Evolutionary conservation across 2,329 filamentous ascomycete species (phyloP), one percentile per base, ranked within the genome.

Genomic region (Pseudogymnoascus sp.): DNA sequence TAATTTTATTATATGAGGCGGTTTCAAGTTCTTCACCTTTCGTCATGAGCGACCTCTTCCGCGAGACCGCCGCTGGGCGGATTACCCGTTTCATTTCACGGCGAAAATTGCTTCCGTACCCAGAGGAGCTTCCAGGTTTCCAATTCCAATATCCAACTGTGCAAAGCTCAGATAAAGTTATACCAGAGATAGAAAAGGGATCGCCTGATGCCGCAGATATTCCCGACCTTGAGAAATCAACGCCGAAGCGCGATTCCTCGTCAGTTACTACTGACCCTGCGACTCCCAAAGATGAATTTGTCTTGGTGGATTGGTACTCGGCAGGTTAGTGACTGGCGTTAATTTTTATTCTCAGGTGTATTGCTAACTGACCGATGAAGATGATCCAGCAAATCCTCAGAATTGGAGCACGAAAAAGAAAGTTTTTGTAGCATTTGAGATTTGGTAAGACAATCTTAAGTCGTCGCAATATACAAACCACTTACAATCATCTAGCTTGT

Each of bases 111-210:
- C 72, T 82, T 24, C 72, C 72, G 33, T 82, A 79, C 63, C 70
- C 75, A 2, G 80, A 82, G 66, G 80, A 84, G 65, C 65, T 74
- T 77, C 0, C 73, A 74, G 3, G 66, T 82, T 63, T 83, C 79
- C 76, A 78, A 78, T 63, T 73, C 74, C 66, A 83, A 78, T 64
- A 70, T 83, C 63, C 76, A 81, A 64, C 72, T 75, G 50, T 78
- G 82, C 64, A 82, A 81, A 66, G 82, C 80, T 2, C 76, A 71
- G 10, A 75, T 79, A 62, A 74, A 80, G 62, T 79, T 79, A 0
- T 75, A 78, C 35, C 76, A 80, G 68, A 75, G 50, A 73, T 74
- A n/a, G 66, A 62, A 1, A 66, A 68, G 37, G 63, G 65, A 59
- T 62, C 67, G 38, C 62, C 68, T 37, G 71, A 74, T 22, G 71